Evolutionary conservation across 2,329 filamentous ascomycete genomes (phyloP).

Genomic region (Colletotrichum zoysiae): DNA sequence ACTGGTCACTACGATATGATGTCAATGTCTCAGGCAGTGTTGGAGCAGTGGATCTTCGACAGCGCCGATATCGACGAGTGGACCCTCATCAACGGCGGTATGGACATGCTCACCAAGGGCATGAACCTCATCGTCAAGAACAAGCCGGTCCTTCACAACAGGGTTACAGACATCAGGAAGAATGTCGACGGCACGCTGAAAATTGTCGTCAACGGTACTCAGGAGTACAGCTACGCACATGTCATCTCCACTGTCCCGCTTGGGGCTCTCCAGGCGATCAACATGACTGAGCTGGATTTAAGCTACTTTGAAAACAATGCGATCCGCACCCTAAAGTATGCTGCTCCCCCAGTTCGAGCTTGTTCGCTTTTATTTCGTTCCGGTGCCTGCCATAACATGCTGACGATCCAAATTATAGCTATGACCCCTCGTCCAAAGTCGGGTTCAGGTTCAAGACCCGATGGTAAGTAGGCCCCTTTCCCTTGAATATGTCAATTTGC

Average conservation of each 20-base stretch:
- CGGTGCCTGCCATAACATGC: too few relatives aligned
- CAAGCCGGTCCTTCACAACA: slow-evolving; percentile 42
- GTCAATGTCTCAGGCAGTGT: slow-evolving; percentile 43
- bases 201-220: slow-evolving; percentile 43
- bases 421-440: slow-evolving; percentile 49
- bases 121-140: slow-evolving; percentile 46
- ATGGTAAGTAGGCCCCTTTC: slow-evolving; percentile 41
- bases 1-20: slow-evolving; percentile 46
- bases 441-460: slow-evolving; percentile 48
- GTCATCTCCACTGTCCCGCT: slow-evolving; percentile 47
- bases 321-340: slow-evolving; percentile 47
- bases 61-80: slow-evolving; percentile 44
- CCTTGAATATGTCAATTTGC: neutral
- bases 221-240: slow-evolving; percentile 42
- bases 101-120: slow-evolving; percentile 47
- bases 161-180: slow-evolving; percentile 44
- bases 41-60: slow-evolving; percentile 47
- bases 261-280: slow-evolving; percentile 46
- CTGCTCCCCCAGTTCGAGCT: neutral
- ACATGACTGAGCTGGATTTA: slow-evolving; percentile 46
- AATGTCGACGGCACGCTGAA: slow-evolving; percentile 40
- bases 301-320: slow-evolving; percentile 48
- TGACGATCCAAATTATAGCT: slow-evolving; percentile 21
- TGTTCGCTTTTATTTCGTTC: accelerated
- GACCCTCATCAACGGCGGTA: slow-evolving; percentile 51